Evolutionary conservation across 148 eudicot genomes (phyloP), one percentile per base, ranked within the genome.

Genomic region (Gaultheria prostrata): DNA sequence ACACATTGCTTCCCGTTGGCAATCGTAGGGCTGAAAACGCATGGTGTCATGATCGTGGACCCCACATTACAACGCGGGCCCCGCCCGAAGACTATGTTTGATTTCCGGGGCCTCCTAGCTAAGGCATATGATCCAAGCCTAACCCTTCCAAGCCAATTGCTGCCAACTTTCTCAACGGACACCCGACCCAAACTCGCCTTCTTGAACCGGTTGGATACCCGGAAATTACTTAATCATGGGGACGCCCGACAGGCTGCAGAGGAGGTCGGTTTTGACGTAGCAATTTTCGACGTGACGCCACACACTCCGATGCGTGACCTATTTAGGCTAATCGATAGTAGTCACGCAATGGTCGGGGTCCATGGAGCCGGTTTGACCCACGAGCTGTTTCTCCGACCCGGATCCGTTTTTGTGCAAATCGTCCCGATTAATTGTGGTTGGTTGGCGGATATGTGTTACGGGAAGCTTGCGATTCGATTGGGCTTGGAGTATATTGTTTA

Each of bases 41-140:
- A 91, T 8, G 93, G 93, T 32, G 89, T 90, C 0, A 91, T 91
- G 93, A 89, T 88, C 0, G 85, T 91, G 13, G 87, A 88, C 89
- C 92, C 89, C 24, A 35, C 82, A 13, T 32, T 85, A 48, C 86
- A 84, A 14, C 54, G 50, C 1, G 72, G 89, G 32, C 86, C 90
- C 24, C 61, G 49, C 14, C 84, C 70, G 3, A 91, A 88, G 83
- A 86, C 86, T 4, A 85, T 91, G 77, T 81, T 77, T 0, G 93
- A 91, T 77, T 88, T 91, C n/a, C 90, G 89, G 2, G 77, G 84
- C 65, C 84, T 82, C 11, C 74, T 91, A 0, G 90, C 85, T 54
- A 84, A 78, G 21, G 91, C 87, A 0, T 91, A 89, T 33, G 26
- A 21, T n/a, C 61, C 75, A 51, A 56, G 70, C 32, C 75, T 70